A percentile compares a stretch with the other conserved stretches of the same genome.
Evolutionary conservation across 352 stramenopile genomes (phyloP).

Genomic region (Globisporangium ultimum): DNA sequence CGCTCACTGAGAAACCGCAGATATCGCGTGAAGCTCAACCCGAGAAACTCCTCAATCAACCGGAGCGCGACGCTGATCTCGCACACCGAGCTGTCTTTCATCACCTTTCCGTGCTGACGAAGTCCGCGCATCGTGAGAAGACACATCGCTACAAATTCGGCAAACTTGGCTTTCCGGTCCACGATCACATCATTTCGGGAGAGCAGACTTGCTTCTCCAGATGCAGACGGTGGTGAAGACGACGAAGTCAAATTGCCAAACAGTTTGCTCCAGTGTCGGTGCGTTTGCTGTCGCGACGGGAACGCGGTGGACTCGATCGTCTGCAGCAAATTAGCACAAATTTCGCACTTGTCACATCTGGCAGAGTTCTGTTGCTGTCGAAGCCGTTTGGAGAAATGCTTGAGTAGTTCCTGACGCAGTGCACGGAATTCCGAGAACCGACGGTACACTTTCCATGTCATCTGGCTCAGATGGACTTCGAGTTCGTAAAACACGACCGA

Average conservation of each 20-base stretch:
- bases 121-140: constrained; percentile 55
- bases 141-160: constrained; percentile 50
- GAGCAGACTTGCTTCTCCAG: neutral
- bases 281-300: constrained; percentile 37
- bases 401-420: constrained; percentile 56
- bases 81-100: constrained; percentile 43
- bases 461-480: constrained; percentile 59
- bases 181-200: constrained; percentile 22
- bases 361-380: constrained; percentile 19
- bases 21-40: constrained; percentile 64
- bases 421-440: constrained; percentile 76
- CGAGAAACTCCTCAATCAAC: constrained; percentile 70
- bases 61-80: constrained; percentile 51
- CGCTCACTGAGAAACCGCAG: constrained; percentile 62
- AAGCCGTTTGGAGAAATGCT: constrained; percentile 38
- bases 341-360: constrained; percentile 24
- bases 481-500: constrained; percentile 68
- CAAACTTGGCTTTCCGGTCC: constrained; percentile 49
- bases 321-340: constrained; percentile 66
- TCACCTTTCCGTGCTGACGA: constrained; percentile 55
- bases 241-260: constrained; percentile 12
- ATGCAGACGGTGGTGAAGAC: neutral
- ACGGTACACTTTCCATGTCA: constrained; percentile 50
- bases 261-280: constrained; percentile 24
- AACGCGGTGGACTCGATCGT: constrained; percentile 45